Evolutionary conservation across 768 basidiomycete genomes (phyloP), one percentile per base, ranked within the genome.

Genomic region (Hygrophoropsis aurantiaca): DNA sequence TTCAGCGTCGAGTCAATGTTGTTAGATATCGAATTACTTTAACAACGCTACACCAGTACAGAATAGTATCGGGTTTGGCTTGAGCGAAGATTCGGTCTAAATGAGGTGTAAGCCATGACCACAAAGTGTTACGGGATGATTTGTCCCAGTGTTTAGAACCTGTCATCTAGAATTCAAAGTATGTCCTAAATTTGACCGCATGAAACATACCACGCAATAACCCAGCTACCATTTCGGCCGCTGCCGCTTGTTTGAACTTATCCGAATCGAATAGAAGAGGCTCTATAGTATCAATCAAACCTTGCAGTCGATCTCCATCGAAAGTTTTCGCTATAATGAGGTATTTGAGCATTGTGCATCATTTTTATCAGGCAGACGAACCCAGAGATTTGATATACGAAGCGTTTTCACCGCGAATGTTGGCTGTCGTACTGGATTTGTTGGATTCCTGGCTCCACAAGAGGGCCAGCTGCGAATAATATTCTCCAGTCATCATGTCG

Each of bases 91-190:
- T 81, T 26, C 71, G 67, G 44, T 83, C 74, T 27, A 94, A 65
- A 38, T 79, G 80, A 27, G 73, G 64, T 5, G 70, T 67, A 25
- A 84, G 68, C 93, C 93, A 95, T 33, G 66, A 53, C 91, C 89
- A 94, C 4, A 94, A 64, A 32, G 67, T 64, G 40, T 78, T 68
- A 21, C 75, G 73, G 30, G 71, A 65, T 32, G 68, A 65, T 44
- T 72, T 74, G 0, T 79, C 70, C 93, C 94, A 95, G 58, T 94
- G 89, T 64, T 93, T 93, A 11, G 87, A 82, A 26, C 91, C 88
- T 87, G 51, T 32, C 19, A 21, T 23, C 34, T 38, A 27, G 46
- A 27, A 61, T 34, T 36, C 44, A 33, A 30, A 39, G 32, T 41
- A 41, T 36, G n/a, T n/a, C n/a, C 25, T 9, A 27, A 38, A 27